Conservation (phyloP, 345 rosid species). For the Conringia planisiliqua region DNA sequence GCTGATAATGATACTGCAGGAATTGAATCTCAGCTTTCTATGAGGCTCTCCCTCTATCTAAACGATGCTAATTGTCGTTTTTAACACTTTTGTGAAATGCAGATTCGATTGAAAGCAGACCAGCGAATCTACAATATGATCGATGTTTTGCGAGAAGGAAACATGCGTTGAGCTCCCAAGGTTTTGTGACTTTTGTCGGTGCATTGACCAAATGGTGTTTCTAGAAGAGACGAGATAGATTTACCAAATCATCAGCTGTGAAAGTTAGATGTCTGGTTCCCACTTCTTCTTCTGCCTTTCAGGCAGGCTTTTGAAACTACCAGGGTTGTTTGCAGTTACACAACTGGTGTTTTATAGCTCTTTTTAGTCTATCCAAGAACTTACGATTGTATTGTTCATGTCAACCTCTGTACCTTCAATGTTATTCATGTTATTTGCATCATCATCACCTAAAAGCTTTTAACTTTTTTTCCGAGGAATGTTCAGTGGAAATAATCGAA, state of each 20-base stretch:
- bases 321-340: not conserved
- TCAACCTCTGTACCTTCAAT: not conserved
- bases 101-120: slow-evolving; percentile 68
- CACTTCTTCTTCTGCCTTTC: slow-evolving; percentile 5
- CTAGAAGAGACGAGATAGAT: slow-evolving; percentile 20
- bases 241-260: slow-evolving; percentile 6
- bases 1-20: not conserved
- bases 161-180: slow-evolving; percentile 50
- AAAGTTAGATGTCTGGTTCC: not conserved
- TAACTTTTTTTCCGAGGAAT: not conserved
- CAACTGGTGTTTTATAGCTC: not conserved
- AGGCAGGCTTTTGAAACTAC: slow-evolving; percentile 10
- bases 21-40: not conserved
- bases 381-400: slow-evolving; percentile 1
- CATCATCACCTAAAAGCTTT: not conserved
- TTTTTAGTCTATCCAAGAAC: not conserved
- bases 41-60: not conserved
- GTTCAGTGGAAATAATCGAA: not conserved
- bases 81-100: slow-evolving; percentile 20
- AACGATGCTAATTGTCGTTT: not conserved
- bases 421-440: not conserved
- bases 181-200: slow-evolving; percentile 7
- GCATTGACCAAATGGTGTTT: not conserved
- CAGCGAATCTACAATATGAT: slow-evolving; percentile 80
- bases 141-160: slow-evolving; percentile 74